Conservation (phyloP, 2,329 filamentous ascomycete genomes). For the Pseudocercospora crystallina region DNA sequence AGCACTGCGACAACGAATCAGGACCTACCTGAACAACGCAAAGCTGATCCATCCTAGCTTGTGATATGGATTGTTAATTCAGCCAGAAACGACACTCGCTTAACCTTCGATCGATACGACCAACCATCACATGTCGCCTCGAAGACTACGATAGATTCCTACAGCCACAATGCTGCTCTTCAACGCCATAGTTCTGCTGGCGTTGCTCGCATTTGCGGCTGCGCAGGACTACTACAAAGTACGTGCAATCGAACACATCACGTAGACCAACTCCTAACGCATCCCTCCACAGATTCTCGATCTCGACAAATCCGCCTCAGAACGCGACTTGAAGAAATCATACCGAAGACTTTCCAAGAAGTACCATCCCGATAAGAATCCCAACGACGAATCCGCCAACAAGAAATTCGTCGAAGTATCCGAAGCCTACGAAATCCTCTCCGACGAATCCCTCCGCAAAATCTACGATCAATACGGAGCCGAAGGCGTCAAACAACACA, state of each 20-base stretch:
- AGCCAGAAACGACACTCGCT: no score
- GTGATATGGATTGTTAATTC: no score
- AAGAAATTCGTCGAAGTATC: constrained; percentile 92
- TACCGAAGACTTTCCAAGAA: constrained; percentile 93
- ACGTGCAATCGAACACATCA: constrained; percentile 19
- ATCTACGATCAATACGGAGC: constrained; percentile 95
- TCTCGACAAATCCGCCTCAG: constrained; percentile 73
- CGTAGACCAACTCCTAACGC: constrained; percentile 25
- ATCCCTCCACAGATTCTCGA: constrained; percentile 67
- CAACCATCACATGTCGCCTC: constrained; percentile 17
- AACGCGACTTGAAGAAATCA: constrained; percentile 88
- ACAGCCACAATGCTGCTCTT: constrained; percentile 42
- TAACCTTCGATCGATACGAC: background rate
- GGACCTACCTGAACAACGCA: no score
- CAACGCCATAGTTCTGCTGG: constrained; percentile 43
- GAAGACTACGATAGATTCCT: constrained; percentile 5
- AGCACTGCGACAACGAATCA: no score
- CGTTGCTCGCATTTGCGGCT: constrained; percentile 45
- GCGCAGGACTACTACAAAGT: constrained; percentile 79
- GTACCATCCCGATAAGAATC: constrained; percentile 97
- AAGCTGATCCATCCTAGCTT: no score
- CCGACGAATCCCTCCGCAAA: constrained; percentile 72
- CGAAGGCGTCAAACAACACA: constrained; percentile 81
- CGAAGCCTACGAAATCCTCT: constrained; percentile 92
- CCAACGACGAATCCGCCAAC: constrained; percentile 75